These are phyloP conservation scores for Dryadomyces quercus-mongolicae DNA, from an alignment of 2,329 filamentous ascomycete genomes.

Conservation along the genomic window DNA sequence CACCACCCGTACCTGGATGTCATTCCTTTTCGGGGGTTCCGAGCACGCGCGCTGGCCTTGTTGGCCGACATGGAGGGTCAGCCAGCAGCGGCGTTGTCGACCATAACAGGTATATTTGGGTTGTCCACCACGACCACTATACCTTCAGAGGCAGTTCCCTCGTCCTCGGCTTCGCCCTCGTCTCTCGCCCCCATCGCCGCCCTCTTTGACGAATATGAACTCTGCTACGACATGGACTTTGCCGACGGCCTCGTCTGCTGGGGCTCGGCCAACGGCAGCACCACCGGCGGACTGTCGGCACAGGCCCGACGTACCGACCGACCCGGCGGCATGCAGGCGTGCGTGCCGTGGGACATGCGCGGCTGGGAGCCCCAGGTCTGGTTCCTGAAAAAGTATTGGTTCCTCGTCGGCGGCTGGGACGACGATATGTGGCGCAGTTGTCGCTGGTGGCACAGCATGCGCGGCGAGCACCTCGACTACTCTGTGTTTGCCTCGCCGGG, in stretches of 20 bases:
- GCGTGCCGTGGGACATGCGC: slow-evolving; percentile 30
- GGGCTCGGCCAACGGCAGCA: slow-evolving; percentile 18
- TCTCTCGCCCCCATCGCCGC: not conserved
- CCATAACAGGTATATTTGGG: not conserved
- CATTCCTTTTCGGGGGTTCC: slow-evolving; percentile 21
- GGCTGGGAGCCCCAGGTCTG: slow-evolving; percentile 31
- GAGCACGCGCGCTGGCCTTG: slow-evolving; percentile 17
- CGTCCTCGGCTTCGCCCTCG: not conserved
- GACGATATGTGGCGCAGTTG: slow-evolving; percentile 14
- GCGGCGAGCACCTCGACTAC: slow-evolving; percentile 12
- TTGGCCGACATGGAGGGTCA: slow-evolving; percentile 10
- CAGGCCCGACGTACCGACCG: slow-evolving; percentile 5
- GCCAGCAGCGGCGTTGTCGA: not conserved
- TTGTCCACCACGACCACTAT: not conserved
- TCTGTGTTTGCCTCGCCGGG: slow-evolving; percentile 7
- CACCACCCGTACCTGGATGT: slow-evolving; percentile 25
- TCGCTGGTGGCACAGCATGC: slow-evolving; percentile 13
- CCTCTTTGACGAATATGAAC: slow-evolving; percentile 21
- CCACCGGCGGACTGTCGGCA: slow-evolving; percentile 3
- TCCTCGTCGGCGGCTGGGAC: slow-evolving; percentile 13
- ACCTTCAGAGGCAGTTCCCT: no score
- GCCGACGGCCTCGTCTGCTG: slow-evolving; percentile 24
- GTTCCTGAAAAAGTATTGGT: slow-evolving; percentile 27
- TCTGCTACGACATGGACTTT: slow-evolving; percentile 22
- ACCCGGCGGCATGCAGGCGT: slow-evolving; percentile 18